Evolutionary conservation across 208 protist species (phyloP), one percentile per base, ranked within the genome.

Genomic region (Herpetomonas samuelpessoai): DNA sequence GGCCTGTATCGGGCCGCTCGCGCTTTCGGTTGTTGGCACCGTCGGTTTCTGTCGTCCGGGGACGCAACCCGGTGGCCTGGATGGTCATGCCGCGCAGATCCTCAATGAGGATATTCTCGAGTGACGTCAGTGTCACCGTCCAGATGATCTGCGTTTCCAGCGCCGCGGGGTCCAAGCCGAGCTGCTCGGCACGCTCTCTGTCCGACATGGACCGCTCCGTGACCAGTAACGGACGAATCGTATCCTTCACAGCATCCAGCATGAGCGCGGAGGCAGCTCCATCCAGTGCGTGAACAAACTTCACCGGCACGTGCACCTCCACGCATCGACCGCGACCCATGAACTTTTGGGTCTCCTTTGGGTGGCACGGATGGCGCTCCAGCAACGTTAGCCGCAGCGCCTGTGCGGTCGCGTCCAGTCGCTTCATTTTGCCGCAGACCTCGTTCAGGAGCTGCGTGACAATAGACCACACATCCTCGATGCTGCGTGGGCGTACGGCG

Each of bases 51-150:
- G 30, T 14, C 10, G 14, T 6, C 9, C 35, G 35, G 14, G 35
- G 35, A 41, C 62, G 59, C 41, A 95, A 71, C 10, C 78, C 77
- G 0, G 75, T 86, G 9, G 80, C 83, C 69, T 92, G 86, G 31
- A 96, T 74, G 3, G 86, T 88, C 68, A 96, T 83, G 35, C 89
- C 89, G 6, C 89, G 81, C 21, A 96, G 46, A 61, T 96, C 89
- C 31, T 41, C 56, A 30, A 95, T 73, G 25, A 95, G 69, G 49
- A 95, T 76, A 46, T 95, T 71, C 19, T 53, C 61, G 22, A 81
- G 49, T 14, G 39, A 48, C 0, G 68, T 29, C 22, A 92, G 48
- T 26, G 66, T 74, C 1, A 91, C 71, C 1, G 89, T 92, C 86
- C 89, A 95, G 56, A 84, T 65, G 24, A 65, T 22, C 30, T 65